These are phyloP conservation scores for Melanomma pulvis-pyrius DNA, from an alignment of 495 filamentous ascomycete species.

Conservation along the genomic window DNA sequence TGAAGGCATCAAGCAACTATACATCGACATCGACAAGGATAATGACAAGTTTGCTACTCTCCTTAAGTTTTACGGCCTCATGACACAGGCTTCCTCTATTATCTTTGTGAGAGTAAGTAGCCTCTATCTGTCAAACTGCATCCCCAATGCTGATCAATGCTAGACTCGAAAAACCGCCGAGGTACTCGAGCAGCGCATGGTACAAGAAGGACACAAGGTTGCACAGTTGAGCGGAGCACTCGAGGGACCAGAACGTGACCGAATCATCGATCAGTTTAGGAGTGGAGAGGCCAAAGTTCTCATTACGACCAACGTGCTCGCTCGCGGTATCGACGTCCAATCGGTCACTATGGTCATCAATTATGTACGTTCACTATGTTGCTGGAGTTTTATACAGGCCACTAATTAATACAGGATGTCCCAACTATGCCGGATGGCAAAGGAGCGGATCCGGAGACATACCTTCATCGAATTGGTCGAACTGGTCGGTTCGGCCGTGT, in stretches of 20 bases:
- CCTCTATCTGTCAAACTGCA: neutral
- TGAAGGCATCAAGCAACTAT: slow-evolving; percentile 95
- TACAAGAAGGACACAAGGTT: slow-evolving; percentile 85
- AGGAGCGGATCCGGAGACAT: slow-evolving; percentile 81
- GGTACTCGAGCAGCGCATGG: slow-evolving; percentile 84
- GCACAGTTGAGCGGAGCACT: slow-evolving; percentile 83
- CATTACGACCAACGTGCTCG: slow-evolving; percentile 96
- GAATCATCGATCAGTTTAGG: slow-evolving; percentile 86
- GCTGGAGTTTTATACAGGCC: neutral
- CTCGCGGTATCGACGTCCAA: slow-evolving; percentile 95
- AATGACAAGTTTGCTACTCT: slow-evolving; percentile 84
- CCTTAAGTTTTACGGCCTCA: slow-evolving; percentile 87
- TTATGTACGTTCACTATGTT: slow-evolving; percentile 58
- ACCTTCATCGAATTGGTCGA: slow-evolving; percentile 96
- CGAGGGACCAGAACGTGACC: slow-evolving; percentile 80
- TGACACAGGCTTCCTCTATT: slow-evolving; percentile 95
- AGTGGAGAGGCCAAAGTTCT: slow-evolving; percentile 88
- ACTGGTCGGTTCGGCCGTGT: slow-evolving; percentile 96
- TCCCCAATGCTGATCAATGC: neutral
- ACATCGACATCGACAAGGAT: slow-evolving; percentile 83
- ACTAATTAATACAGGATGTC: slow-evolving; percentile 54
- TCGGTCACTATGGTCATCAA: slow-evolving; percentile 98
- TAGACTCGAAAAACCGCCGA: slow-evolving; percentile 68
- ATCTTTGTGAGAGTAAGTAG: slow-evolving; percentile 86
- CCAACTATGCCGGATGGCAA: slow-evolving; percentile 52